Conservation (phyloP, 768 basidiomycete species). For the Guyanaporus albipodus region DNA sequence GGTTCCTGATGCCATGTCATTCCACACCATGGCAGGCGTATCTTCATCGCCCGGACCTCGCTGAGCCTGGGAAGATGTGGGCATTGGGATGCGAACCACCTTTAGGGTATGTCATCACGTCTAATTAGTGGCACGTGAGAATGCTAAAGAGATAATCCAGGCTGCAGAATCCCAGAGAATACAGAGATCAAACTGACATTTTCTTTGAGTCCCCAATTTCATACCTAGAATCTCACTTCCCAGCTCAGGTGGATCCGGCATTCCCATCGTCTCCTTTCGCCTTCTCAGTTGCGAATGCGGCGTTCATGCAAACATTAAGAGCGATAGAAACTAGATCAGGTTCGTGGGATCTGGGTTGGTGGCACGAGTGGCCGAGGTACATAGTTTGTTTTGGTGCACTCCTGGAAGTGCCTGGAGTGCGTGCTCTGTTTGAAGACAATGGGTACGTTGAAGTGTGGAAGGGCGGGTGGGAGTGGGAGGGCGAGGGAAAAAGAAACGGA, state of each 20-base stretch:
- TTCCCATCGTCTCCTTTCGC: conserved; percentile 66
- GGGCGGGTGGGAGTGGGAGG: conserved; percentile 75
- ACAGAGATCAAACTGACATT: conserved; percentile 76
- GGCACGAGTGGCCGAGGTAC: conserved; percentile 77
- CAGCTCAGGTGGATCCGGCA: conserved; percentile 49
- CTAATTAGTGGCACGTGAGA: background rate
- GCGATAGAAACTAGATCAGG: conserved; percentile 27
- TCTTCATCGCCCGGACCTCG: conserved; percentile 68
- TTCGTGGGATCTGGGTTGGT: conserved; percentile 42
- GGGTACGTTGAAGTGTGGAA: conserved; percentile 68
- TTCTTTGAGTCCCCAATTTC: conserved; percentile 70
- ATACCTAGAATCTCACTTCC: conserved; percentile 70
- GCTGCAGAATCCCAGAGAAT: conserved; percentile 47
- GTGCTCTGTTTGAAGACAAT: conserved; percentile 40
- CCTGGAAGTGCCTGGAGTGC: conserved; percentile 49
- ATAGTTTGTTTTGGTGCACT: conserved; percentile 83
- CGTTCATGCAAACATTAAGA: conserved; percentile 21
- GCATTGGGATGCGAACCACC: conserved; percentile 93
- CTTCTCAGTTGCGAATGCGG: conserved; percentile 44
- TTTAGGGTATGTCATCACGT: conserved; percentile 52
- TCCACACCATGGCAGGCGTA: conserved; percentile 92
- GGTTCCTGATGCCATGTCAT: conserved; percentile 94
- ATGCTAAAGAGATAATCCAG: conserved; percentile 23
- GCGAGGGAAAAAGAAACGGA: conserved; percentile 53
- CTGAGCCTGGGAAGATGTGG: conserved; percentile 59